Evolutionary conservation across 2,329 filamentous ascomycete species (phyloP), one percentile per base, ranked within the genome.

Genomic region (Colletotrichum incanum): DNA sequence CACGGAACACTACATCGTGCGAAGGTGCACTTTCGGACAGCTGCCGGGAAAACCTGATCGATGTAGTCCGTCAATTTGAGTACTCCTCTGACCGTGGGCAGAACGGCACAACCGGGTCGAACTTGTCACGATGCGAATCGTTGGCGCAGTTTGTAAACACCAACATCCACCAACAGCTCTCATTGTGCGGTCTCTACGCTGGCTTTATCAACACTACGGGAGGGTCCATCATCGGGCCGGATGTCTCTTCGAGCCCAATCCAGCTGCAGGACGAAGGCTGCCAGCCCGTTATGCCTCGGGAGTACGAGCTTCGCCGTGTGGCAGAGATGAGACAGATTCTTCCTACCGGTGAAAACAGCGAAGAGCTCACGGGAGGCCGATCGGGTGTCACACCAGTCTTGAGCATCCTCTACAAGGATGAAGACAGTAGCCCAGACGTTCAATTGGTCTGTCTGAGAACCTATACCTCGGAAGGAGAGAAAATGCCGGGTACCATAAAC

Each of bases 251-350:
- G 12, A n/a, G 23, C 12, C 3, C 49, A 9, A 49, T 55, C 6
- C 14, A 23, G 37, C 47, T 64, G 0, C 49, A 54, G 14, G 20
- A n/a, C 18, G 49, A 64, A 23, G 37, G 61, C 1, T 64, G 49
- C 49, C 49, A 64, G 61, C 49, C 60, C 16, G 60, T 54, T 3
- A n/a, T 43, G 3, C 60, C 60, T 14, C n/a, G 41, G 34, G 37
- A n/a, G 9, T 54, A 63, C 45, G 60, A 63, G 34, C 60, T 54
- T 11, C 47, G 47, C 11, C n/a, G 20, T 12, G 60, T 63, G 5
- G 60, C 60, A 7, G 45, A 63, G n/a, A 63, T 63, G 60, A n/a
- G 60, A 8, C 60, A 63, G 60, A 54, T 63, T 39, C 47, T 63
- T 43, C 28, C 59, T 8, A 52, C 31, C 5, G 47, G 31, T 7